Conservation (phyloP, 495 filamentous ascomycete genomes). For the Corynascus novoguineensis region DNA sequence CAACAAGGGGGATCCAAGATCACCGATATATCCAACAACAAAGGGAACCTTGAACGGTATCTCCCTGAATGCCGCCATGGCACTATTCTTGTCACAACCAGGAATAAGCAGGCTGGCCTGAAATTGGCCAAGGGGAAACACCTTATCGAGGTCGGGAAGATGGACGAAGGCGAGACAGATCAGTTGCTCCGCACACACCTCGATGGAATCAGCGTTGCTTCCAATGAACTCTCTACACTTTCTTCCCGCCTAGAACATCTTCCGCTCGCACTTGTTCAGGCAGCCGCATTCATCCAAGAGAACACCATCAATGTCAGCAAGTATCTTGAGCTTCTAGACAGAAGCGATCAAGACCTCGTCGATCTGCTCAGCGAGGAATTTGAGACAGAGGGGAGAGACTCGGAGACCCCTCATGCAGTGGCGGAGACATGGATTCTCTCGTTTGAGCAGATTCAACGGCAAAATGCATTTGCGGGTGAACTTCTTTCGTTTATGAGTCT, state of each 20-base stretch:
- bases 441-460: not conserved
- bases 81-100: slow-evolving; percentile 37
- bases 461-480: not conserved
- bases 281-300: no score
- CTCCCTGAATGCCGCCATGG: slow-evolving; percentile 35
- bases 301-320: no score
- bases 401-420: not conserved
- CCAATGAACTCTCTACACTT: no score
- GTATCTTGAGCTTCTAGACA: not conserved
- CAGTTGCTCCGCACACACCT: no score
- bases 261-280: no score
- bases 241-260: no score
- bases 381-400: not conserved
- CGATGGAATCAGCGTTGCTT: no score
- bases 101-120: slow-evolving; percentile 27
- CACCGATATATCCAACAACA: no score
- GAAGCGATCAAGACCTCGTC: not conserved
- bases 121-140: no score
- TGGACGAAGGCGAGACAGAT: no score
- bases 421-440: not conserved
- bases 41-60: not conserved
- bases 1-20: not conserved
- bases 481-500: not conserved
- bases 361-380: no score
- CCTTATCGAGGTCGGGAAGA: no score